Conservation (phyloP, 2,329 filamentous ascomycete species). For the Colletotrichum tofieldiae region DNA sequence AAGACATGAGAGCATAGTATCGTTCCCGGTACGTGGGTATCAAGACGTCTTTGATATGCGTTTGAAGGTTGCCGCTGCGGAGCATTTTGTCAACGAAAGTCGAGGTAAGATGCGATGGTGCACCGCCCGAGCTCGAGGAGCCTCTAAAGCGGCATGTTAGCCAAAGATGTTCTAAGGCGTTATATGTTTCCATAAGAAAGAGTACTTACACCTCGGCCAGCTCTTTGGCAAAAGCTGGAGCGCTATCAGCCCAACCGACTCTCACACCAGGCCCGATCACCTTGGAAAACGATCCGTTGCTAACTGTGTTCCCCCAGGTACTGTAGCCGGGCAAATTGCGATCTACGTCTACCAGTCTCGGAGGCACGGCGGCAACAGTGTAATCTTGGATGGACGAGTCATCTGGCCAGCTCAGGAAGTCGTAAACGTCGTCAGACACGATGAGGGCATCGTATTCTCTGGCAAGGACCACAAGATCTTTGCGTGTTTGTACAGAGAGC, state of each 20-base stretch:
- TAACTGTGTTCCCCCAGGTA: slow-evolving; percentile 84
- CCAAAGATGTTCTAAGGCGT: slow-evolving; percentile 8
- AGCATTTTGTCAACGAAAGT: slow-evolving; percentile 44
- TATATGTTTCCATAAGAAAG: slow-evolving; percentile 44
- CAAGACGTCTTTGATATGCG: slow-evolving; percentile 43
- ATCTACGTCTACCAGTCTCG: slow-evolving; percentile 86
- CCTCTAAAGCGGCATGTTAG: background rate
- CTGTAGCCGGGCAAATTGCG: slow-evolving; percentile 68
- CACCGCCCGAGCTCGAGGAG: slow-evolving; percentile 21
- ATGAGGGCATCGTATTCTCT: slow-evolving; percentile 85
- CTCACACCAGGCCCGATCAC: slow-evolving; percentile 85
- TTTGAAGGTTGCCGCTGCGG: slow-evolving; percentile 40
- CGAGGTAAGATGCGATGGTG: slow-evolving; percentile 48
- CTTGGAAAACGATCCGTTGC: slow-evolving; percentile 95
- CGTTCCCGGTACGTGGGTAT: slow-evolving; percentile 45
- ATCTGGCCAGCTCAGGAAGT: slow-evolving; percentile 83
- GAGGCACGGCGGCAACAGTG: slow-evolving; percentile 67
- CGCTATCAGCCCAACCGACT: slow-evolving; percentile 88
- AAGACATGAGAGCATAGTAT: slow-evolving; percentile 42
- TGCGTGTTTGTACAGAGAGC: slow-evolving; percentile 79
- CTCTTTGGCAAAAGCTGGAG: slow-evolving; percentile 67
- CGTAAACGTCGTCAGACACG: slow-evolving; percentile 93
- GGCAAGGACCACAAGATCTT: slow-evolving; percentile 80
- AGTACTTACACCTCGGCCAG: slow-evolving; percentile 68
- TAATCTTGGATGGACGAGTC: slow-evolving; percentile 48